Percentiles rank a stretch among this genome's conserved stretches.
Evolutionary conservation across 148 eudicot species (phyloP).

Genomic region (Rhododendron vialii): DNA sequence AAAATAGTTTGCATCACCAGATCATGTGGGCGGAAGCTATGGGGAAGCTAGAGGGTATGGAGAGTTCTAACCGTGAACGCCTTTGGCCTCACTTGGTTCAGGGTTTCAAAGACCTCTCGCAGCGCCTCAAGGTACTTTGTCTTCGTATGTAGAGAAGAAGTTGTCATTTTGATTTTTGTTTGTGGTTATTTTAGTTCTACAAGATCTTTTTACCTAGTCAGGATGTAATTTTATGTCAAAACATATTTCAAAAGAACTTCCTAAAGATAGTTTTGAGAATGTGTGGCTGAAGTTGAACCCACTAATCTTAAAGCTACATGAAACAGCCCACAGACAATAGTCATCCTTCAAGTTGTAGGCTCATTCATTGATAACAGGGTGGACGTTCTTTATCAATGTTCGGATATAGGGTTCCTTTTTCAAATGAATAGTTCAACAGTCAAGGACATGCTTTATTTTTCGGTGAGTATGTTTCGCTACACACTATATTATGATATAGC

Average conservation of each 20-base stretch:
- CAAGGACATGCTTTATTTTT: not conserved
- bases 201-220: not conserved
- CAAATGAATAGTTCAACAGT: not conserved
- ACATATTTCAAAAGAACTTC: not conserved
- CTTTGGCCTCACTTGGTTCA: conserved; percentile 94
- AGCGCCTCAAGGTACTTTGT: conserved; percentile 68
- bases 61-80: conserved; percentile 83
- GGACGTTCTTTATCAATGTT: not conserved
- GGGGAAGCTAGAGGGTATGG: conserved; percentile 98
- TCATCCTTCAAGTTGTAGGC: not conserved
- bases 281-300: not conserved
- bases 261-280: not conserved
- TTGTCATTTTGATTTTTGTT: not conserved
- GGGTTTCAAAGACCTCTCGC: conserved; percentile 96
- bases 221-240: not conserved
- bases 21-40: conserved; percentile 99
- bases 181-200: not conserved
- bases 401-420: not conserved
- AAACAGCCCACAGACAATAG: not conserved
- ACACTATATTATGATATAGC: not conserved
- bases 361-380: not conserved
- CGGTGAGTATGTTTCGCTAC: not conserved
- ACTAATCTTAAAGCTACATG: not conserved
- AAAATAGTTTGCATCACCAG: conserved; percentile 49
- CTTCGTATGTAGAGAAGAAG: not conserved